Percentiles rank a stretch among this genome's conserved stretches.
These are phyloP conservation scores for Ramalina peruviana DNA, from an alignment of 495 filamentous ascomycete species.

Conservation along the genomic window DNA sequence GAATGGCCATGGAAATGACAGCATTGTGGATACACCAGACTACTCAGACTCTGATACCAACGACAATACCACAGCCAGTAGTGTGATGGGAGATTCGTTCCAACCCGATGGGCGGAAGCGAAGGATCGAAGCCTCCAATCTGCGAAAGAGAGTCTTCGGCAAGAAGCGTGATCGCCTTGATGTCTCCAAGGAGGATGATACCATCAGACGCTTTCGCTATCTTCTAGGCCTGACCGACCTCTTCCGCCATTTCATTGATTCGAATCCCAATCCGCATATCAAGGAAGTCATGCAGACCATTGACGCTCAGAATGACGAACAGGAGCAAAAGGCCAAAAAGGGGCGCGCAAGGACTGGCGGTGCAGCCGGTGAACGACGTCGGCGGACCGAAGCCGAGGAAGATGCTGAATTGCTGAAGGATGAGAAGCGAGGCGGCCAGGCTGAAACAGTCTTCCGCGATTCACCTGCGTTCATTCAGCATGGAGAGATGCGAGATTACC, in stretches of 20 bases:
- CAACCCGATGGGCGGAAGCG: slow-evolving; percentile 66
- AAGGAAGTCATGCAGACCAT: slow-evolving; percentile 87
- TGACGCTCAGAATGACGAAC: slow-evolving; percentile 75
- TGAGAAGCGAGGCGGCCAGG: slow-evolving; percentile 73
- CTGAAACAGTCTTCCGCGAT: slow-evolving; percentile 80
- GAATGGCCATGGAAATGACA: slow-evolving; percentile 30
- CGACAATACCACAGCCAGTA: slow-evolving; percentile 82
- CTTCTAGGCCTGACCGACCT: slow-evolving; percentile 91
- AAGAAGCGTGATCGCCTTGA: slow-evolving; percentile 87
- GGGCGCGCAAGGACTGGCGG: slow-evolving; percentile 66
- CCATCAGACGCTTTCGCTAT: slow-evolving; percentile 87
- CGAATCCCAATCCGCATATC: slow-evolving; percentile 84
- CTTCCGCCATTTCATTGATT: slow-evolving; percentile 98
- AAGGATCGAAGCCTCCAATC: slow-evolving; percentile 68
- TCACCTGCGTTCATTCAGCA: slow-evolving; percentile 80
- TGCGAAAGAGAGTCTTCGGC: slow-evolving; percentile 81
- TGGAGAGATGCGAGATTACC: slow-evolving; percentile 87
- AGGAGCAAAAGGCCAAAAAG: slow-evolving; percentile 51
- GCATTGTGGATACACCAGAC: slow-evolving; percentile 55
- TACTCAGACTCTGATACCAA: slow-evolving; percentile 88
- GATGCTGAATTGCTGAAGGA: slow-evolving; percentile 90
- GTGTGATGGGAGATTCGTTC: slow-evolving; percentile 56
- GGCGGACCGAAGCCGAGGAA: slow-evolving; percentile 93
- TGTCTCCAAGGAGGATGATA: slow-evolving; percentile 94
- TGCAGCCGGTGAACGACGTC: slow-evolving; percentile 63